Evolutionary conservation across 768 basidiomycete genomes (phyloP).

Genomic region (Leccinum truebloodii): DNA sequence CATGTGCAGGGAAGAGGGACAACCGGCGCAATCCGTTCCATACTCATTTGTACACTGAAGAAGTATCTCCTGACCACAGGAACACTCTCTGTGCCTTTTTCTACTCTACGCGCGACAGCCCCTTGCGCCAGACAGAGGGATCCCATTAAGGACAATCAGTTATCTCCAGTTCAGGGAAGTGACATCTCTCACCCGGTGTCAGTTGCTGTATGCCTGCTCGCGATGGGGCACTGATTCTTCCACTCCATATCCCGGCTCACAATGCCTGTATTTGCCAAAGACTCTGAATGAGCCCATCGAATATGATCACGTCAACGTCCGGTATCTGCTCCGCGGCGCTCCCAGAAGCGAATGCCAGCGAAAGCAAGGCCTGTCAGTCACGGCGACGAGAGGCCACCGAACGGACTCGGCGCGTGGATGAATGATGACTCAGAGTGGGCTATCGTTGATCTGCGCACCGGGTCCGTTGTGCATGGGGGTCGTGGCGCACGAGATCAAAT

Average conservation of each 20-base stretch:
- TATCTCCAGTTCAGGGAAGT: not conserved
- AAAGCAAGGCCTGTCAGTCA: no score
- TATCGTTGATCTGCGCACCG: not conserved
- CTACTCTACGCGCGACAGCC: not conserved
- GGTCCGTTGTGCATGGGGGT: not conserved
- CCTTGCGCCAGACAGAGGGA: not conserved
- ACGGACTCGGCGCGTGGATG: not conserved
- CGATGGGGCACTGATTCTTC: no score
- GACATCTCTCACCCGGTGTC: no score
- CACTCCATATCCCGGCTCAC: not conserved
- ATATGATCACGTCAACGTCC: not conserved
- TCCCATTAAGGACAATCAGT: not conserved
- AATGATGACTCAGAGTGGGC: not conserved
- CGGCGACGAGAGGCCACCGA: not conserved
- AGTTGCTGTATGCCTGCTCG: no score
- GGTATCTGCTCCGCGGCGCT: not conserved
- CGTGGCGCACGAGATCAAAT: not conserved
- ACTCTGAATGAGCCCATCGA: no score
- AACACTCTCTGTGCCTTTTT: not conserved
- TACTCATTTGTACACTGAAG: not conserved
- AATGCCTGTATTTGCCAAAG: no score
- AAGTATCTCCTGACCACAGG: not conserved
- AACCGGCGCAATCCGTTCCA: no score
- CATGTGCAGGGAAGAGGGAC: not conserved
- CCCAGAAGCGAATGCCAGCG: no score